Evolutionary conservation across 257 asterid species (phyloP).

Genomic region (Orobanche coerulescens): DNA sequence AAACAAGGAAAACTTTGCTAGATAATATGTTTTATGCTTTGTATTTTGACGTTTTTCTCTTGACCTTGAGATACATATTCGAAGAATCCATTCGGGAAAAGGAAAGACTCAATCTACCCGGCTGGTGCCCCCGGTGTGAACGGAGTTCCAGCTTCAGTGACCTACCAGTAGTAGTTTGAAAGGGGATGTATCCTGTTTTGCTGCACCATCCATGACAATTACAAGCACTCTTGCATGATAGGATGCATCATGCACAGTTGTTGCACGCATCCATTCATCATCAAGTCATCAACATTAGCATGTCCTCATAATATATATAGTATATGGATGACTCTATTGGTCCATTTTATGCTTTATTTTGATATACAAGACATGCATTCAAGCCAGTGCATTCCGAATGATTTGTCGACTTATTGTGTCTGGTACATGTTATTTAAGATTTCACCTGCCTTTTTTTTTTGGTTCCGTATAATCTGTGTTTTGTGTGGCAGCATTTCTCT

Average conservation of each 20-base stretch:
- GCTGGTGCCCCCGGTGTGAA: conserved; percentile 41
- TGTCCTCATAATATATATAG: conserved; percentile 23
- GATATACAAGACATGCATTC: conserved; percentile 45
- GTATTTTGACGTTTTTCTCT: conserved; percentile 31
- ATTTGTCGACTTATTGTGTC: conserved; percentile 20
- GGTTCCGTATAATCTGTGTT: conserved; percentile 20
- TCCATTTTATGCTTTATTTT: conserved; percentile 21
- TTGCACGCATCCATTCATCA: conserved; percentile 80
- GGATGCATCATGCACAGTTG: conserved; percentile 93
- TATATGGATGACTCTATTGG: conserved; percentile 35
- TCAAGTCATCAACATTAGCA: conserved; percentile 69
- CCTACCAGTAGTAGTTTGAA: conserved; percentile 59
- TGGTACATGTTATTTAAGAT: conserved; percentile 17
- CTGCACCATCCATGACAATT: conserved; percentile 58
- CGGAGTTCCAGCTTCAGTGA: conserved; percentile 57
- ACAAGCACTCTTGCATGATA: conserved; percentile 51
- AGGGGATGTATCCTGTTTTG: conserved; percentile 74
- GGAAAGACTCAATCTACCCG: conserved; percentile 61
- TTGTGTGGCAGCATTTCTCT: not conserved
- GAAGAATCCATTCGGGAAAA: conserved; percentile 93
- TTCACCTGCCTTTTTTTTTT: too few relatives aligned
- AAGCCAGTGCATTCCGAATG: conserved; percentile 28
- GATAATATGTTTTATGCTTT: conserved; percentile 5
- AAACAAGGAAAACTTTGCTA: not conserved
- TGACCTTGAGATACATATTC: conserved; percentile 77